phyloP scores from a whole-genome alignment of 2,329 filamentous ascomycete species.

The Cyphellophora europaea region DNA sequence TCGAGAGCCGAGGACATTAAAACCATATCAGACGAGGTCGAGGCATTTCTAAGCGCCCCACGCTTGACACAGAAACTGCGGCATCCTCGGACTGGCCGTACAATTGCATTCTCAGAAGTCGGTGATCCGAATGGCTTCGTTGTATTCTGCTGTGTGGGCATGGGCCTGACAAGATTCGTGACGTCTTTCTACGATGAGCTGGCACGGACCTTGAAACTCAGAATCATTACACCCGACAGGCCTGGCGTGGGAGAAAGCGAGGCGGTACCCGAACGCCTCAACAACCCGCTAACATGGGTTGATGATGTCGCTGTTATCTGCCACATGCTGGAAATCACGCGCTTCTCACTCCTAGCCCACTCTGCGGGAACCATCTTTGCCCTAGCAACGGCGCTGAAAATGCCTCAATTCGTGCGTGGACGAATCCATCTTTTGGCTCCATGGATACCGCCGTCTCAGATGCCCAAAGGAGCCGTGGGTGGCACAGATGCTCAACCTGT shows the following conservation, averaged over 20 bases:
- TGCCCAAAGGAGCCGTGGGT: conserved; percentile 54
- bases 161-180: conserved; percentile 92
- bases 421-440: conserved; percentile 90
- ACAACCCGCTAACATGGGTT: conserved; percentile 87
- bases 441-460: conserved; percentile 93
- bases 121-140: conserved; percentile 85
- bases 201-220: conserved; percentile 74
- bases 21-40: conserved; percentile 80
- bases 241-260: conserved; percentile 92
- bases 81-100: conserved; percentile 74
- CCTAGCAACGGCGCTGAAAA: conserved; percentile 83
- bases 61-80: conserved; percentile 79
- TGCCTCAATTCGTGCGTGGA: conserved; percentile 91
- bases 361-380: conserved; percentile 98
- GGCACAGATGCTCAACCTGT: conserved; percentile 57
- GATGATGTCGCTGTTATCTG: conserved; percentile 91
- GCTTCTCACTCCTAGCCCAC: conserved; percentile 92
- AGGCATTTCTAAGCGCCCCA: conserved; percentile 72
- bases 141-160: conserved; percentile 93
- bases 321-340: conserved; percentile 80
- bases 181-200: conserved; percentile 97
- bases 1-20: conserved; percentile 42
- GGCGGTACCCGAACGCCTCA: conserved; percentile 68
- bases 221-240: conserved; percentile 86
- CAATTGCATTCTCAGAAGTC: conserved; percentile 94